Percentiles rank a stretch among this genome's conserved stretches.
These are phyloP conservation scores for Adansonia madagascariensis DNA, from an alignment of 441 rosid genomes.

Conservation along the genomic window DNA sequence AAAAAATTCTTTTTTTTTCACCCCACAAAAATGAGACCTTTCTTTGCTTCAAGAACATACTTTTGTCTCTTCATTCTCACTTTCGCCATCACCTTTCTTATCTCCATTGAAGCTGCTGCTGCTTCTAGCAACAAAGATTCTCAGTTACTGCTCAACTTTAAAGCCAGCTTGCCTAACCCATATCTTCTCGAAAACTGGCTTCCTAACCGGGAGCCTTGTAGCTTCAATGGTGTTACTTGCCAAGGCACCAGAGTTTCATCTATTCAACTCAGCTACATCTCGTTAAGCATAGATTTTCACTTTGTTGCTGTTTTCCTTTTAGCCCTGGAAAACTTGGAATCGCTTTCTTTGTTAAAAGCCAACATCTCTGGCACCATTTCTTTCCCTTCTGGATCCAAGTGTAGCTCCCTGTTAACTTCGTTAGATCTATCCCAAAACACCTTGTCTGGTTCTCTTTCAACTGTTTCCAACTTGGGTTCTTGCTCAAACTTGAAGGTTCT, in stretches of 20 bases:
- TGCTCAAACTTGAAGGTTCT: constrained; percentile 59
- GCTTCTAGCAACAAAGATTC: constrained; percentile 40
- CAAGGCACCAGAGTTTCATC: constrained; percentile 59
- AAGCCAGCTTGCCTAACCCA: constrained; percentile 52
- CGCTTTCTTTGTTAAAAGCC: constrained; percentile 47
- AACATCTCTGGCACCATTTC: constrained; percentile 68
- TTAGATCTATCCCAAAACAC: constrained; percentile 77
- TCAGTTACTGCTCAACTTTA: constrained; percentile 66
- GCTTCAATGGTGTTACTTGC: constrained; percentile 65
- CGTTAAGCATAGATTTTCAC: constrained; percentile 55
- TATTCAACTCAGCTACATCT: constrained; percentile 50
- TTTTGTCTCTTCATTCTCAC: constrained; percentile 32
- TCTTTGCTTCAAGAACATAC: constrained; percentile 7
- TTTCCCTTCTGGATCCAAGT: constrained; percentile 55
- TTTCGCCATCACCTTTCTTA: constrained; percentile 31
- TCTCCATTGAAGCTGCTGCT: constrained; percentile 35
- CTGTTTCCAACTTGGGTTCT: constrained; percentile 45
- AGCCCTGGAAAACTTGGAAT: constrained; percentile 55
- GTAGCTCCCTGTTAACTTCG: constrained; percentile 56
- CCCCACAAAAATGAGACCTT: constrained; percentile 38
- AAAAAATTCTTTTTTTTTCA: too few species aligned
- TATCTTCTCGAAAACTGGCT: constrained; percentile 60
- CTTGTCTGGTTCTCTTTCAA: constrained; percentile 60
- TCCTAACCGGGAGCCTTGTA: constrained; percentile 61
- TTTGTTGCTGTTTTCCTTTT: constrained; percentile 57